Percentiles rank a stretch among this genome's conserved stretches.
These are phyloP conservation scores for Phytophthora crassamura DNA, from an alignment of 352 stramenopile genomes.

Conservation along the genomic window DNA sequence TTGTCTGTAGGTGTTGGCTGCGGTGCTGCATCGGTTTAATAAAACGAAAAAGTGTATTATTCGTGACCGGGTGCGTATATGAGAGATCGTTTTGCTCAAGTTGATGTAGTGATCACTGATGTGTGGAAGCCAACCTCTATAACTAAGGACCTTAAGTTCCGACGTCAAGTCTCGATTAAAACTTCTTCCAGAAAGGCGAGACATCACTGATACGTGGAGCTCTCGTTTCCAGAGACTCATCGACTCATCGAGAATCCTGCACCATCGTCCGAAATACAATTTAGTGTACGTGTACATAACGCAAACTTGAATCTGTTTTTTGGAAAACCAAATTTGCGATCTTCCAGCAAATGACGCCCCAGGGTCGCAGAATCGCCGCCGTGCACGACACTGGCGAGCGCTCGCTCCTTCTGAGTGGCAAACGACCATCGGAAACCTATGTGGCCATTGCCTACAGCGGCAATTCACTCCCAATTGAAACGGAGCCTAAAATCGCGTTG, in stretches of 20 bases:
- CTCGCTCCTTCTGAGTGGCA: slow-evolving; percentile 18
- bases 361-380: slow-evolving; percentile 2
- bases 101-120: slow-evolving; percentile 21
- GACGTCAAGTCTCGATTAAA: slow-evolving; percentile 23
- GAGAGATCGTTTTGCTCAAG: slow-evolving; percentile 20
- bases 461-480: slow-evolving; percentile 8
- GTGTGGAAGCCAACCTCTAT: slow-evolving; percentile 10
- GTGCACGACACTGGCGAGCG: slow-evolving; percentile 16
- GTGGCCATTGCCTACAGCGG: slow-evolving; percentile 13
- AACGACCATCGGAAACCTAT: slow-evolving; percentile 23
- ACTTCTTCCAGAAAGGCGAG: not conserved
- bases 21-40: slow-evolving; percentile 19
- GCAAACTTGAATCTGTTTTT: slow-evolving; percentile 11
- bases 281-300: slow-evolving; percentile 1
- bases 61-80: slow-evolving; percentile 18
- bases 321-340: slow-evolving; percentile 18
- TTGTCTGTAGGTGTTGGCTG: not conserved
- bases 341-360: slow-evolving; percentile 9
- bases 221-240: not conserved
- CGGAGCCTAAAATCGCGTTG: slow-evolving; percentile 23
- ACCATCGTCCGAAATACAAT: not conserved
- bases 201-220: slow-evolving; percentile 8
- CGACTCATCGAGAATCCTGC: no score
- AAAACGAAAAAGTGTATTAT: slow-evolving; percentile 31
- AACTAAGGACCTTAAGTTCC: slow-evolving; percentile 23